These are phyloP conservation scores for Acidomyces sp. DNA, from an alignment of 495 filamentous ascomycete genomes.

Conservation along the genomic window DNA sequence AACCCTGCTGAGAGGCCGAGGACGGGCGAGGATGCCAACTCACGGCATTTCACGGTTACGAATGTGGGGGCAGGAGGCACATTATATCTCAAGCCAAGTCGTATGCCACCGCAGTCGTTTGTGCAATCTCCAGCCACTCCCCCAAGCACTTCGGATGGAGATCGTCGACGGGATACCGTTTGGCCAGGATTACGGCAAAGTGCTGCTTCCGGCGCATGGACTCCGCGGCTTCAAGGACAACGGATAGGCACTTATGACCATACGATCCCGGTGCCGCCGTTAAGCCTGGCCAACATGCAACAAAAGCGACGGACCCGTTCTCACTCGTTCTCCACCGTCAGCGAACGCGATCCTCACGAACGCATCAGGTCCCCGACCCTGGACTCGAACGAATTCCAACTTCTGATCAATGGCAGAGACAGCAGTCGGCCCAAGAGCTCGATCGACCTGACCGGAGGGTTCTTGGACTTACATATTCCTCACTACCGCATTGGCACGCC, in stretches of 20 bases:
- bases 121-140: slow-evolving; percentile 13
- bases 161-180: background rate
- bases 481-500: slow-evolving; percentile 76
- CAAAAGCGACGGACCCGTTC: slow-evolving; percentile 31
- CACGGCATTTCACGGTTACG: slow-evolving; percentile 11
- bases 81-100: slow-evolving; percentile 19
- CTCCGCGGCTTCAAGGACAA: slow-evolving; percentile 4
- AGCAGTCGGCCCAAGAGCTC: slow-evolving; percentile 52
- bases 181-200: slow-evolving; percentile 4
- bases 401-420: slow-evolving; percentile 57
- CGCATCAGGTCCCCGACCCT: slow-evolving; percentile 41
- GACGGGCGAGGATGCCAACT: slow-evolving; percentile 9
- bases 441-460: slow-evolving; percentile 43
- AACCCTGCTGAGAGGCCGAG: background rate
- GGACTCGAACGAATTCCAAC: slow-evolving; percentile 42
- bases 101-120: slow-evolving; percentile 4
- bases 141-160: slow-evolving; percentile 11
- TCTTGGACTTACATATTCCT: slow-evolving; percentile 70
- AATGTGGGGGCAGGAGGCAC: slow-evolving; percentile 15
- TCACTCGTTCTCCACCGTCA: slow-evolving; percentile 45
- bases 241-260: slow-evolving; percentile 1
- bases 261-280: slow-evolving; percentile 13
- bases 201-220: slow-evolving; percentile 13
- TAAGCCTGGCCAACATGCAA: slow-evolving; percentile 13
- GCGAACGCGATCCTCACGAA: slow-evolving; percentile 34